phyloP scores from a whole-genome alignment of 1,284 basidiomycete species.

The Ganoderma resinaceum region DNA sequence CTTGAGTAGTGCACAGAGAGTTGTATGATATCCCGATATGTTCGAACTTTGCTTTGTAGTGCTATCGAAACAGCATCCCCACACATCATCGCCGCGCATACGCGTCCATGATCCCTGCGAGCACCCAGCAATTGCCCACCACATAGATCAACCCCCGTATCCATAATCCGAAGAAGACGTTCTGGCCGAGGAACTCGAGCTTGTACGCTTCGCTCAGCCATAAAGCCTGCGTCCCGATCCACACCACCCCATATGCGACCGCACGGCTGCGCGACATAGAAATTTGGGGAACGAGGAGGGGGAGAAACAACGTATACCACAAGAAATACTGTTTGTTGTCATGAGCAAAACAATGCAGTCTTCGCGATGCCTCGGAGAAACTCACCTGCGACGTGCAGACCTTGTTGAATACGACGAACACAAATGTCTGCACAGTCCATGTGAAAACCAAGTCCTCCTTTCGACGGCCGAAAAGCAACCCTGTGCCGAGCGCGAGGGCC shows the following conservation, averaged over 20 bases:
- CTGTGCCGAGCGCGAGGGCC: constrained; percentile 67
- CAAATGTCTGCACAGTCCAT: constrained; percentile 91
- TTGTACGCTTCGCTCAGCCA: constrained; percentile 90
- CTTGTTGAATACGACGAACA: constrained; percentile 96
- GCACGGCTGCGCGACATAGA: constrained; percentile 54
- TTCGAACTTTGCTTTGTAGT: constrained; percentile 19
- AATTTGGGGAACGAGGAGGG: constrained; percentile 79
- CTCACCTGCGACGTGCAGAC: constrained; percentile 96
- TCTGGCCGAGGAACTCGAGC: constrained; percentile 85
- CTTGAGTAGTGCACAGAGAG: constrained; percentile 2
- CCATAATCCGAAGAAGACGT: constrained; percentile 83
- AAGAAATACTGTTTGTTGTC: constrained; percentile 83
- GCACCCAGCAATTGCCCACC: constrained; percentile 77
- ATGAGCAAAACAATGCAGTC: neutral
- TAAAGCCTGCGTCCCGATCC: constrained; percentile 82
- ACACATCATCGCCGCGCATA: constrained; percentile 41
- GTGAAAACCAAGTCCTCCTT: constrained; percentile 73
- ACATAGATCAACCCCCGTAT: constrained; percentile 78
- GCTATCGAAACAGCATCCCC: constrained; percentile 21
- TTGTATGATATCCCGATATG: constrained; percentile 26
- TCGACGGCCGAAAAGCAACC: constrained; percentile 66
- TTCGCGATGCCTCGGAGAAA: constrained; percentile 14
- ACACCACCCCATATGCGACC: constrained; percentile 59
- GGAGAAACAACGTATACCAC: constrained; percentile 95
- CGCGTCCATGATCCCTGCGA: constrained; percentile 65